These are phyloP conservation scores for Nitzschia inconspicua DNA, from an alignment of 108 stramenopile species.

Conservation along the genomic window DNA sequence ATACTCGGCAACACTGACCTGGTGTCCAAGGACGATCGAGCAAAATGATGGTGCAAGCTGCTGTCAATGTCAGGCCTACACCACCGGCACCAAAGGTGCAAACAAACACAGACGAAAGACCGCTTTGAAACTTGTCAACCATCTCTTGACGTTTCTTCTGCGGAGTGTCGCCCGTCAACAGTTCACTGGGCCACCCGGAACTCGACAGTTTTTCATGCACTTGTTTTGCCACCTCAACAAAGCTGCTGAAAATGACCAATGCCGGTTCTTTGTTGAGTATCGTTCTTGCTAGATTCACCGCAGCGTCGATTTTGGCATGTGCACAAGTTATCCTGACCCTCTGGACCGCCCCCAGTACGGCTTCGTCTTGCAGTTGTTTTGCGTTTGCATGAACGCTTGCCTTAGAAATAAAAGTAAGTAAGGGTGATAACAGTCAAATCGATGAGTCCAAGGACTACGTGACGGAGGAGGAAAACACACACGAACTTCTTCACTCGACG, in stretches of 20 bases:
- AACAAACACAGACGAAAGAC: slow-evolving; percentile 69
- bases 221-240: slow-evolving; percentile 62
- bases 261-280: slow-evolving; percentile 57
- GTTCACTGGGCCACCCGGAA: slow-evolving; percentile 56
- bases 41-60: slow-evolving; percentile 74
- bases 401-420: neutral
- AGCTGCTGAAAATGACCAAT: slow-evolving; percentile 70
- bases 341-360: slow-evolving; percentile 41
- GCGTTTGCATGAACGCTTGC: slow-evolving; percentile 25
- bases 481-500: neutral
- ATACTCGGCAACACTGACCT: too few species aligned
- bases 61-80: slow-evolving; percentile 81
- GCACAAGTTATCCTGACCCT: neutral
- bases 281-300: slow-evolving; percentile 38
- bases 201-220: slow-evolving; percentile 52
- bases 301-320: slow-evolving; percentile 1
- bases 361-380: slow-evolving; percentile 33
- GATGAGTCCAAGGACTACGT: neutral
- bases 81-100: slow-evolving; percentile 86
- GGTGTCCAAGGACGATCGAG: slow-evolving; percentile 88
- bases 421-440: neutral
- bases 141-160: slow-evolving; percentile 61
- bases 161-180: slow-evolving; percentile 71
- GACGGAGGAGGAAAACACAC: neutral
- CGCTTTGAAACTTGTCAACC: slow-evolving; percentile 80